Percentiles rank a stretch among this genome's conserved stretches.
phyloP scores from a whole-genome alignment of 2,329 filamentous ascomycete species.

The Nothophoma quercina region DNA sequence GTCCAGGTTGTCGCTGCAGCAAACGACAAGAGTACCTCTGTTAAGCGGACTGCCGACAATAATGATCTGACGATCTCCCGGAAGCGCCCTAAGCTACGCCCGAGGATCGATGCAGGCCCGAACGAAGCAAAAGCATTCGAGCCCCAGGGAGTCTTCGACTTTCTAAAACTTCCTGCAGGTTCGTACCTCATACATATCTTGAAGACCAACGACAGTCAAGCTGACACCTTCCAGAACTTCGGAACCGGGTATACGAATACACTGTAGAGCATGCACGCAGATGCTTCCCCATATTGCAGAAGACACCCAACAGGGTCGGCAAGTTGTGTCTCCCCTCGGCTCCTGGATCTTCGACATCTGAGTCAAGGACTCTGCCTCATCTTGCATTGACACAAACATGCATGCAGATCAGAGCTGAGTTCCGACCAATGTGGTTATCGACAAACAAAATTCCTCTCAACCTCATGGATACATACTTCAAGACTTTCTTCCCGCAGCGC shows the following conservation, averaged over 20 bases:
- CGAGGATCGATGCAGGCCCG: not conserved
- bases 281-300: constrained; percentile 25
- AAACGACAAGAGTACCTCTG: not conserved
- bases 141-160: constrained; percentile 19
- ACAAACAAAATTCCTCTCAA: constrained; percentile 28
- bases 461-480: constrained; percentile 27
- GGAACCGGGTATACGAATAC: constrained; percentile 35
- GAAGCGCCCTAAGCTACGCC: constrained; percentile 17
- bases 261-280: constrained; percentile 18
- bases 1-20: constrained; percentile 3
- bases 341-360: no score
- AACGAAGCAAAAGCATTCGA: no score
- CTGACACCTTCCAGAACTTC: constrained; percentile 30
- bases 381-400: constrained; percentile 33
- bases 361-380: constrained; percentile 22
- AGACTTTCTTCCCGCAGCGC: constrained; percentile 26
- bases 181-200: not conserved
- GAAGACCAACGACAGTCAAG: not conserved
- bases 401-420: constrained; percentile 33
- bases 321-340: not conserved
- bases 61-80: not conserved
- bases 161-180: constrained; percentile 37
- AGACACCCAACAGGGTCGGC: not conserved
- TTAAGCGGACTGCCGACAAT: constrained; percentile 7
- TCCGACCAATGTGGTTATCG: constrained; percentile 36